Evolutionary conservation across 495 filamentous ascomycete species (phyloP), one percentile per base, ranked within the genome.

Genomic region (Xylaria grammica): DNA sequence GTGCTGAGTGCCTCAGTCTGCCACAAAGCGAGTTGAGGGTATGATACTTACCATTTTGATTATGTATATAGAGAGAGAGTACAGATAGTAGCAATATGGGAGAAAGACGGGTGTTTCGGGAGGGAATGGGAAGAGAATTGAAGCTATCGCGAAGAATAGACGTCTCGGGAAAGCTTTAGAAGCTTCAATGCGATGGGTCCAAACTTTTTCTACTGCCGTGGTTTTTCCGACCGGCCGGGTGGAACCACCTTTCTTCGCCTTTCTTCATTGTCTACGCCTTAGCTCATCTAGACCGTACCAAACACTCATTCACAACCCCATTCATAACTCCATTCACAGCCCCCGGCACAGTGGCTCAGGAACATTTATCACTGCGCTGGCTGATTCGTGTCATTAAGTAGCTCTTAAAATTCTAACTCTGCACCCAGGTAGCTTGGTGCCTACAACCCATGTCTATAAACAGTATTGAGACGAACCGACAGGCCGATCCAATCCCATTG

Each of bases 1-100:
- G 46, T 4, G 17, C 24, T 17, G 45, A 29, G 50, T 50, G 20
- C 40, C 0, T 8, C 1, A 7, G 20, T 40, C 13, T 42, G 36
- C 11, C 0, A 22, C 5, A 13, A 7, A 11, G 0, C 30, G 4
- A 13, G 29, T 7, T 20, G 17, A 30, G 36, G 3, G 9, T 13
- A 10, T 53, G 36, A 45, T 24, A 61, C 74, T 34, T 74, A 78
- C 77, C 77, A 79, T 79, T 75, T 17, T 74, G 72, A 69, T 72
- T 49, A 53, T 60, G 38, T 67, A 45, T 62, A 45, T 42, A 62
- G 46, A 50, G 36, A 59, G 59, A 56, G 65, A 24, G 62, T 42
- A 46, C 4, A 49, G 50, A 55, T 11, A 58, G 60, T 32, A 45
- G 62, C 50, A 53, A 69, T 65, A 60, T 66, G 60, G 42, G 30